Percentiles rank a stretch among this genome's conserved stretches.
Conservation (phyloP, 2,329 filamentous ascomycete species). For the Mycocentrospora acerina region DNA sequence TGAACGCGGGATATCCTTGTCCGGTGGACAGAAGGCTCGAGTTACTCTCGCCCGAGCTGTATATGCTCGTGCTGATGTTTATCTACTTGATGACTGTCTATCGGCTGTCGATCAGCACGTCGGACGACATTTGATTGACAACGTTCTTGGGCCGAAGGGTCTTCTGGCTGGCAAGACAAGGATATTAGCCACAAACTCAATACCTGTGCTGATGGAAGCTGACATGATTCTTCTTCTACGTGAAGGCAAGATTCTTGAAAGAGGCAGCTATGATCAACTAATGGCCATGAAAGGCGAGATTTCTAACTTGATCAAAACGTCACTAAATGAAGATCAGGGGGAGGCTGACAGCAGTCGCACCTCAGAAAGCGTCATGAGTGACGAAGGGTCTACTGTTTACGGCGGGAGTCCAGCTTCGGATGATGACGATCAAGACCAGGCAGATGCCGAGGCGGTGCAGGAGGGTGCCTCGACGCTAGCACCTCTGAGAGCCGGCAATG, state of each 20-base stretch:
- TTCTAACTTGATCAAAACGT: conserved; percentile 77
- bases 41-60: conserved; percentile 90
- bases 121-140: conserved; percentile 89
- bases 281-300: conserved; percentile 94
- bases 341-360: conserved; percentile 48
- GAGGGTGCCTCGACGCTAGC: conserved; percentile 71
- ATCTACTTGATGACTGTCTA: conserved; percentile 88
- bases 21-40: conserved; percentile 93
- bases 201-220: conserved; percentile 83
- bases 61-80: conserved; percentile 94
- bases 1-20: conserved; percentile 93
- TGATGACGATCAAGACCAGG: conserved; percentile 52
- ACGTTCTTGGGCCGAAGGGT: conserved; percentile 83
- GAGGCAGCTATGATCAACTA: conserved; percentile 86
- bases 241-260: conserved; percentile 80
- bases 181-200: conserved; percentile 92
- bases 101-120: conserved; percentile 99
- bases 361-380: conserved; percentile 61
- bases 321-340: conserved; percentile 57
- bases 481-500: conserved; percentile 64
- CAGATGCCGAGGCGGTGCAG: conserved; percentile 62
- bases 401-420: conserved; percentile 52
- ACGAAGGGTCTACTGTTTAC: conserved; percentile 66
- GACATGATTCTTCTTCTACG: conserved; percentile 85
- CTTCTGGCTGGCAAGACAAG: conserved; percentile 83